Conservation (phyloP, 169 alveolate species). For the Plasmodium yoelii region DNA sequence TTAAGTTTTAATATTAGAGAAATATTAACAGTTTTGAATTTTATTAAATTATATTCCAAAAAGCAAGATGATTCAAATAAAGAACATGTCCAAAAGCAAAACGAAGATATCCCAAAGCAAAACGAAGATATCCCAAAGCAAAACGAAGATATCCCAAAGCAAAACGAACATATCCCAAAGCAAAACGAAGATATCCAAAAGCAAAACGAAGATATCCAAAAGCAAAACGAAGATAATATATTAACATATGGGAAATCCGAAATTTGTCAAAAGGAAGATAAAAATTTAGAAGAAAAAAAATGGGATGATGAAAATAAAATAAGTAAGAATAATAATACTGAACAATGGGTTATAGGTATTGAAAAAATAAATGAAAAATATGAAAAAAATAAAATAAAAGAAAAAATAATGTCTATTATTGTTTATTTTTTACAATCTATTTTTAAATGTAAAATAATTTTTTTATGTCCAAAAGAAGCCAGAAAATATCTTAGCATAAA, state of each 20-base stretch:
- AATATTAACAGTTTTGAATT: constrained; percentile 48
- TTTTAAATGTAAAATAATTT: constrained; percentile 58
- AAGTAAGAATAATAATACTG: neutral
- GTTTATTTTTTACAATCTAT: constrained; percentile 66
- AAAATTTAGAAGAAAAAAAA: neutral
- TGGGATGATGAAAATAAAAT: neutral
- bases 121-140: neutral
- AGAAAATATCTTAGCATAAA: constrained; percentile 55
- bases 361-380: constrained; percentile 73
- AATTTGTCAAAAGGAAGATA: neutral
- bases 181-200: neutral
- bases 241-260: neutral
- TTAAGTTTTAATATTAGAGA: constrained; percentile 58
- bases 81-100: neutral
- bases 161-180: neutral
- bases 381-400: constrained; percentile 64
- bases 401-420: constrained; percentile 50
- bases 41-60: constrained; percentile 44
- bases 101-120: neutral
- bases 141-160: neutral
- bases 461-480: constrained; percentile 76
- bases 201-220: neutral
- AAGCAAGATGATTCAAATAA: neutral
- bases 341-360: constrained; percentile 73
- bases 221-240: neutral